Conservation (phyloP, 129 eudicot genomes). For the Flaveria ramosissima region DNA sequence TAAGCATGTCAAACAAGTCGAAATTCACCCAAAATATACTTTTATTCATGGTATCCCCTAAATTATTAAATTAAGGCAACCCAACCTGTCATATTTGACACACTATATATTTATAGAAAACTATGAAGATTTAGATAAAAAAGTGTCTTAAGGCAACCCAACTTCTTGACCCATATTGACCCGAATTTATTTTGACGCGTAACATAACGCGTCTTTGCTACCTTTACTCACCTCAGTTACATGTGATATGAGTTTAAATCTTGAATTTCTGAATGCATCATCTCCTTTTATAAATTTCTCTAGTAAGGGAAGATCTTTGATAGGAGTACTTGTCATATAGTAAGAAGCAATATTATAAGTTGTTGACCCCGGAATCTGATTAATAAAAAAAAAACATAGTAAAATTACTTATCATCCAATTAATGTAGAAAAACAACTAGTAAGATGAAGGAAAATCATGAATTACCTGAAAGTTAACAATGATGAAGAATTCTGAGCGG, state of each 20-base stretch:
- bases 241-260: constrained; percentile 67
- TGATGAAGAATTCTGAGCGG: constrained; percentile 60
- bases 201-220: background rate
- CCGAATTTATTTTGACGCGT: background rate
- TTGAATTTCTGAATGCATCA: constrained; percentile 69
- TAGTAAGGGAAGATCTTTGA: constrained; percentile 55
- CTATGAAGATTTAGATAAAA: background rate
- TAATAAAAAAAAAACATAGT: background rate
- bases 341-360: constrained; percentile 54
- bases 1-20: background rate
- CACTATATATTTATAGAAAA: background rate
- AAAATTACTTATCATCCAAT: background rate
- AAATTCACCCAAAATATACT: background rate
- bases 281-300: constrained; percentile 66
- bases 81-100: background rate
- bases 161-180: background rate
- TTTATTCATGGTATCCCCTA: background rate
- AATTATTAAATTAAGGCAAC: background rate
- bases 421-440: background rate
- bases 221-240: constrained; percentile 45
- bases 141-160: background rate
- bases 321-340: constrained; percentile 49
- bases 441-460: background rate
- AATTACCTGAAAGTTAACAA: constrained; percentile 62
- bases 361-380: constrained; percentile 65